Base-by-base conservation (phyloP, 306 rosid genomes). In the Macrotyloma uniflorum region DNA sequence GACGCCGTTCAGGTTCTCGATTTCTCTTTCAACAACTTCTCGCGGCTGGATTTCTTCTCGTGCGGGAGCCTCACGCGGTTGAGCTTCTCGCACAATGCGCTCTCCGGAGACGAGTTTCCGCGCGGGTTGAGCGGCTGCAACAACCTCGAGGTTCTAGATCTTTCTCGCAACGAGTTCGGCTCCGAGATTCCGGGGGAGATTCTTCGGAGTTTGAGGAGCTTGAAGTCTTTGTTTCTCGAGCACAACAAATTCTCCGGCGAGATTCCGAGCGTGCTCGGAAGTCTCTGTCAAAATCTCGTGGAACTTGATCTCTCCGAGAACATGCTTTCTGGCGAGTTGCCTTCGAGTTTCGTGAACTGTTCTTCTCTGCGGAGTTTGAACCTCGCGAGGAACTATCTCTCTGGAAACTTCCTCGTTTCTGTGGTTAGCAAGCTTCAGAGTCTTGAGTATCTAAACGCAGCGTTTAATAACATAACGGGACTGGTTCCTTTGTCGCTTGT, bases 381-480 rank as follows among this genome's bases (percentile, higher is more conserved):
- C 78, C 83, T 91, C 18, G 84, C 88, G 28, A 86, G 36, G 67
- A 91, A 91, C 69, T 74, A 79, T 68, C 88, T 91, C 9, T 85
- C 84, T 1, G 94, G 94, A 8, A 35, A 82, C 20, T 88, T 89
- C 43, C 84, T 90, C 9, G 77, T 5, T 26, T 75, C 79, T 4
- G 87, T 88, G 68, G 83, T 90, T 38, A 84, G 87, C 64, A 73
- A 69, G 4, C 83, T 91, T 61, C 69, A 67, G 1, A 80, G 73
- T 73, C 83, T 91, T 53, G 77, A 71, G 62, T 80, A 72, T 69
- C 93, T 91, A 14, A 49, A 76, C 53, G 86, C 84, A 2, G 65
- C 97, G 53, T 90, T 89, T 86, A 91, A 91, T 63, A 88, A 91
- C 83, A 70, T 91, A 59, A 83, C 88, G 13, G 97, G 97, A 32